Base-by-base conservation (phyloP, 805 yeast species). In the Sporopachydermia quercuum region DNA sequence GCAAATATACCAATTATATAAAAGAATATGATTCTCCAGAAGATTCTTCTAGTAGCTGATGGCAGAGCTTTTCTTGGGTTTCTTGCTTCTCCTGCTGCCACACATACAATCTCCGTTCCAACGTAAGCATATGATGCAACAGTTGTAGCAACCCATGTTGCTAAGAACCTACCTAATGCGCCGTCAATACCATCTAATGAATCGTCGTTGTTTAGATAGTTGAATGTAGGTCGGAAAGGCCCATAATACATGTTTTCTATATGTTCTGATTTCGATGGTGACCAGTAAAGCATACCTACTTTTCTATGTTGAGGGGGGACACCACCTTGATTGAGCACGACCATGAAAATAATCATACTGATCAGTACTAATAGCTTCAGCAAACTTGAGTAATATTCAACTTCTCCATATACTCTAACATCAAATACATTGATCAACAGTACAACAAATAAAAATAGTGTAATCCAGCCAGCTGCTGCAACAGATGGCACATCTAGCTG, bases 41-140 rank as follows among this genome's bases (percentile, higher is more conserved):
- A 80, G 2, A 81, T 83, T 48, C 79, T 65, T 47, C 68, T 75
- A 2, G 87, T 80, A 1, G 91, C 89, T 6, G 76, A 67, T 1
- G 93, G 93, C 14, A 83, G 63, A 0, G 89, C 76, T 44, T 68
- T 73, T 46, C 91, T 63, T 3, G 94, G 94, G 47, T 80, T 77
- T 44, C 77, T 65, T n/a, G 87, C 81, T 55, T 83, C 94, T 55
- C 87, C 82, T 4, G 89, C 85, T 2, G 91, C 89, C 40, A 82
- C 73, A 46, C 82, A 75, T 8, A 84, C 87, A 54, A 78, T 75
- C 48, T 83, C 94, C 1, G 86, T 79, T 0, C 94, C 94, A 38
- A 80, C 74, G 50, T 77, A 83, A 0, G 93, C 80, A 55, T 78
- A 83, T 0, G 84, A 65, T 0, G 86, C 76, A 15, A 76, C 72